Evolutionary conservation across 495 filamentous ascomycete genomes (phyloP).

Genomic region (Ramalina intermedia): DNA sequence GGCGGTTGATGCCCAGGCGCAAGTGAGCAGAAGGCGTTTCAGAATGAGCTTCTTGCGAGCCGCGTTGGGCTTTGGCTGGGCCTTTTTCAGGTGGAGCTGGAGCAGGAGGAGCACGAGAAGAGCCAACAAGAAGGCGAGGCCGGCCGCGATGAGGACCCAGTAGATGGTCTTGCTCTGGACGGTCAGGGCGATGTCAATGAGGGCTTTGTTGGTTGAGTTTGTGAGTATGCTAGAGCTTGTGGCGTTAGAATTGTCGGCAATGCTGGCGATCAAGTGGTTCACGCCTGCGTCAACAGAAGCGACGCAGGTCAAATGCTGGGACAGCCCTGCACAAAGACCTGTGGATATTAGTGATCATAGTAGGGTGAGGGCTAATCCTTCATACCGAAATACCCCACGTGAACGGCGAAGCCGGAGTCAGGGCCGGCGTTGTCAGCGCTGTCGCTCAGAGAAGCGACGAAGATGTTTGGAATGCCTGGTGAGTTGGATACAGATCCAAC

Average conservation of each 20-base stretch:
- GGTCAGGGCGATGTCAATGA: not conserved
- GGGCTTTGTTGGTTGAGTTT: not conserved
- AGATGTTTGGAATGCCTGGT: constrained; percentile 1
- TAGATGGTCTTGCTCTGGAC: constrained; percentile 1
- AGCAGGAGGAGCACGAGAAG: not conserved
- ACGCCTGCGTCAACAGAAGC: not conserved
- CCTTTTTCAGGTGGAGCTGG: not conserved
- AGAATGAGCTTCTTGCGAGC: not conserved
- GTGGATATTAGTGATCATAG: not conserved
- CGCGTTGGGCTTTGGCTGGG: constrained; percentile 1
- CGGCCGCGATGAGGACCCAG: not conserved
- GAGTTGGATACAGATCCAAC: constrained; percentile 3
- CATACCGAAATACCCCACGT: constrained; percentile 2
- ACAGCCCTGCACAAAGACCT: not conserved
- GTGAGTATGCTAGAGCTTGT: not conserved
- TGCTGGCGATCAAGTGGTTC: not conserved
- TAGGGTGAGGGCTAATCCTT: not conserved
- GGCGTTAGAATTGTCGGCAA: not conserved
- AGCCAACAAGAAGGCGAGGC: not conserved
- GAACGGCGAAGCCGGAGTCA: not conserved
- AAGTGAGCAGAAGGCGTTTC: not conserved
- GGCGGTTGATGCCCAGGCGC: not conserved
- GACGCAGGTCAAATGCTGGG: not conserved
- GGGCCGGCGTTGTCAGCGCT: not conserved
- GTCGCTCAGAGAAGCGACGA: not conserved